Conservation (phyloP, 805 yeast genomes). For the Candida tibetensis region DNA sequence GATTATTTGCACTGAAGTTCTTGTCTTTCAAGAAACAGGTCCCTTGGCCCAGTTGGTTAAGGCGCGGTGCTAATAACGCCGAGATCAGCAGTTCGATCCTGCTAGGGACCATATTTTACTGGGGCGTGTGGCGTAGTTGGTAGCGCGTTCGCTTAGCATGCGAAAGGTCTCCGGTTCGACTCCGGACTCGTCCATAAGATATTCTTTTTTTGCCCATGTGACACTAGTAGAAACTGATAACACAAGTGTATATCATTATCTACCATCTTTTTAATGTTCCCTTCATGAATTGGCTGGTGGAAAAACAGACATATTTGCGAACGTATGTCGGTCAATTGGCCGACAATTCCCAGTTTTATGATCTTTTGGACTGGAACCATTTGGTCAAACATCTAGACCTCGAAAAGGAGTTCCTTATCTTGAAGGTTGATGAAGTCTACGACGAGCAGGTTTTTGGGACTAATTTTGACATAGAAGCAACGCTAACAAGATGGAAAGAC, state of each 20-base stretch:
- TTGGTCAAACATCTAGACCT: conserved; percentile 12
- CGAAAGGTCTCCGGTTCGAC: conserved; percentile 49
- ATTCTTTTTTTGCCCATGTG: no score
- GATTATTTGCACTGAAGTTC: not conserved
- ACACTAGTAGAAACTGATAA: no score
- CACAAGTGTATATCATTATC: no score
- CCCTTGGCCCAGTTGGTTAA: conserved; percentile 56
- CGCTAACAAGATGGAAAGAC: not conserved
- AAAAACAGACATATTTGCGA: conserved; percentile 13
- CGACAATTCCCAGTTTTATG: conserved; percentile 14
- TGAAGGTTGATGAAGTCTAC: conserved; percentile 22
- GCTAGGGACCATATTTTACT: conserved; percentile 63
- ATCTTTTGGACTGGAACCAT: conserved; percentile 18
- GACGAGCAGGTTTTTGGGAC: conserved; percentile 11
- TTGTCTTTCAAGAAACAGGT: conserved; percentile 25
- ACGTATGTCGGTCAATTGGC: conserved; percentile 10
- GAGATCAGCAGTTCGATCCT: conserved; percentile 83
- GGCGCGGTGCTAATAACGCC: conserved; percentile 55
- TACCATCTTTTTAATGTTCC: not conserved
- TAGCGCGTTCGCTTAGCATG: conserved; percentile 51
- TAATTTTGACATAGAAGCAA: not conserved
- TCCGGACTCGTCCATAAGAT: conserved; percentile 43
- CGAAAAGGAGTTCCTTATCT: conserved; percentile 16
- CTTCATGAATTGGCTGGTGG: conserved; percentile 16
- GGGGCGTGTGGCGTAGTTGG: conserved; percentile 50